Conservation (phyloP, 2,329 filamentous ascomycete species). For the Dactylellina parvicollis region DNA sequence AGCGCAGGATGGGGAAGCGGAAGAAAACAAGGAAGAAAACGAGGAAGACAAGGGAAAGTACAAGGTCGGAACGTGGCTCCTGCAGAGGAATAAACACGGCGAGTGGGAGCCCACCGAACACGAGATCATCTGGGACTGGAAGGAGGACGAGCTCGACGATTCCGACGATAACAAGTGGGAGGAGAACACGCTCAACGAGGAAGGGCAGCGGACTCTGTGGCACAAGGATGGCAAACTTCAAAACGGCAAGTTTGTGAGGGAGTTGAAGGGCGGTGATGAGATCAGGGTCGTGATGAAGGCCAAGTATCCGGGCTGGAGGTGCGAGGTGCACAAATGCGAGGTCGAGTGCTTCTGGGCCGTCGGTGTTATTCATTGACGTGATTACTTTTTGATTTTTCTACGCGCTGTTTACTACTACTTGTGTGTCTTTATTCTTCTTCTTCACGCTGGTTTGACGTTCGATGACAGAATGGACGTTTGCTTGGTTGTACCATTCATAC, state of each 20-base stretch:
- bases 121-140: constrained; percentile 39
- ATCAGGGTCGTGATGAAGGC: constrained; percentile 53
- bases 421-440: neutral
- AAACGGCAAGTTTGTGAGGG: constrained; percentile 39
- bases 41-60: constrained; percentile 21
- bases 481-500: too few species aligned
- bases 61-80: neutral
- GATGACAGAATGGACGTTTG: too few species aligned
- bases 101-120: neutral
- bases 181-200: neutral
- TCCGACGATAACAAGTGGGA: constrained; percentile 30
- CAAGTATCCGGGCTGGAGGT: constrained; percentile 54
- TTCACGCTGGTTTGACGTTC: too few species aligned
- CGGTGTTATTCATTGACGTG: constrained; percentile 24
- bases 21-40: neutral
- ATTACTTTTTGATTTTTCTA: constrained; percentile 10
- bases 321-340: constrained; percentile 50
- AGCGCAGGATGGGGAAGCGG: neutral
- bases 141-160: constrained; percentile 23
- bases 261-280: constrained; percentile 47
- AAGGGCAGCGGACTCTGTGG: neutral
- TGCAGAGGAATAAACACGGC: constrained; percentile 41
- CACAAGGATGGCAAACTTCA: constrained; percentile 25
- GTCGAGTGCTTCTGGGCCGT: constrained; percentile 54
- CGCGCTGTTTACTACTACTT: neutral